phyloP scores from a whole-genome alignment of 2,329 filamentous ascomycete species.

The Fusarium acutatum region DNA sequence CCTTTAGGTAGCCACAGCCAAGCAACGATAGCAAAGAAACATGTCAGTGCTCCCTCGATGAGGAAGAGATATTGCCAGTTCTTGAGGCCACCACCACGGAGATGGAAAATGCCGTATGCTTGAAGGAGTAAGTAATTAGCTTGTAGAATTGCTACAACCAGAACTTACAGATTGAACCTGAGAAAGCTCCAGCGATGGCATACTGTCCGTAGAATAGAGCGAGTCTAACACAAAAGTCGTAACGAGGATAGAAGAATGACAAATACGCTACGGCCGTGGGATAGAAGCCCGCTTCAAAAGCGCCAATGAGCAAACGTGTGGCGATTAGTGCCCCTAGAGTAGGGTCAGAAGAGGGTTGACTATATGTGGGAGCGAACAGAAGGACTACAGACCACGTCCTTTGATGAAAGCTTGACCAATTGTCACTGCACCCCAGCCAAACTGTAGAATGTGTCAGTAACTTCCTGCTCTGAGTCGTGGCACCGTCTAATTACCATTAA shows the following conservation, averaged over 20 bases:
- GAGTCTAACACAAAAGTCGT: slow-evolving; percentile 38
- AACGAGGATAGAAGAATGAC: slow-evolving; percentile 40
- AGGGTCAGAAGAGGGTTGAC: slow-evolving; percentile 4
- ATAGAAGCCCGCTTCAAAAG: slow-evolving; percentile 43
- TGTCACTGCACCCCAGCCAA: slow-evolving; percentile 40
- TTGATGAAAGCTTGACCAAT: slow-evolving; percentile 39
- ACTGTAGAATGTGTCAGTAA: slow-evolving; percentile 26
- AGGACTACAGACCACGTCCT: slow-evolving; percentile 32
- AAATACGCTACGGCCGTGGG: slow-evolving; percentile 41
- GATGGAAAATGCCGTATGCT: slow-evolving; percentile 43
- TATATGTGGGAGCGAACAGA: background rate
- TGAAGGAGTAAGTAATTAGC: background rate
- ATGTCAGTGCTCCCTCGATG: slow-evolving; percentile 65
- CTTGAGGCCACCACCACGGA: slow-evolving; percentile 48
- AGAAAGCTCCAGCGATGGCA: slow-evolving; percentile 40
- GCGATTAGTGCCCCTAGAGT: slow-evolving; percentile 35
- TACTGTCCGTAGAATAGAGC: slow-evolving; percentile 44
- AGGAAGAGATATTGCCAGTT: slow-evolving; percentile 76
- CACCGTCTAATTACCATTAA: slow-evolving; percentile 33
- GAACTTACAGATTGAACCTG: slow-evolving; percentile 39
- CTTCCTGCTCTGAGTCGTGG: background rate
- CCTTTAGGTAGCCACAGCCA: slow-evolving; percentile 40
- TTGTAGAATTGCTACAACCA: background rate
- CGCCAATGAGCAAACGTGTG: slow-evolving; percentile 41
- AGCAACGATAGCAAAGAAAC: slow-evolving; percentile 39